Evolutionary conservation across 805 yeast species (phyloP).

Genomic region (Saturnispora hagleri): DNA sequence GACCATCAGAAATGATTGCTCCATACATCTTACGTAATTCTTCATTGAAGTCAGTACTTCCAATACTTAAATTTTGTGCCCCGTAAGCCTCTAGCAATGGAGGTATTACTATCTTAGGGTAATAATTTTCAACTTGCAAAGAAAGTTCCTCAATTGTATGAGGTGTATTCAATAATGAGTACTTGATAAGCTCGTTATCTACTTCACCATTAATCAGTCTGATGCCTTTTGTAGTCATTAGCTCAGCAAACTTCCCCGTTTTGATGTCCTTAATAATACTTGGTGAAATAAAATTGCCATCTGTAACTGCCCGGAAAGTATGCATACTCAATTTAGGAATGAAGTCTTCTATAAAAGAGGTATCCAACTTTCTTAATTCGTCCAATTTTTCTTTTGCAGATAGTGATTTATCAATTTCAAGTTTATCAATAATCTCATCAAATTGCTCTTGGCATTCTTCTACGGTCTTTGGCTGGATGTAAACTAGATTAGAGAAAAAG

Average conservation of each 20-base stretch:
- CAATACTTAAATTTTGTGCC: slow-evolving; percentile 12
- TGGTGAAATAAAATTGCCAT: slow-evolving; percentile 29
- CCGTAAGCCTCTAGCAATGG: slow-evolving; percentile 14
- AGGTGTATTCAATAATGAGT: slow-evolving; percentile 12
- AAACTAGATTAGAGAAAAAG: slow-evolving; percentile 30
- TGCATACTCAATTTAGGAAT: slow-evolving; percentile 14
- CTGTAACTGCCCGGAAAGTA: slow-evolving; percentile 33
- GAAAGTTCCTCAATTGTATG: slow-evolving; percentile 25
- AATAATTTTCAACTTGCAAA: slow-evolving; percentile 29
- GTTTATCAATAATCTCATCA: slow-evolving; percentile 26
- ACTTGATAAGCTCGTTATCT: slow-evolving; percentile 10
- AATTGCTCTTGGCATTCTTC: slow-evolving; percentile 30
- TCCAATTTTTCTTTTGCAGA: slow-evolving; percentile 10
- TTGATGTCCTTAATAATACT: slow-evolving; percentile 26
- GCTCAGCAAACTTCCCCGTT: slow-evolving; percentile 17
- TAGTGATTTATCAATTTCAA: slow-evolving; percentile 14
- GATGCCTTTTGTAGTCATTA: slow-evolving; percentile 4
- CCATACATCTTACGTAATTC: slow-evolving; percentile 24
- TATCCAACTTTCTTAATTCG: slow-evolving; percentile 8
- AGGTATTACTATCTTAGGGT: slow-evolving; percentile 26
- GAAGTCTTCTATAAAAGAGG: slow-evolving; percentile 17
- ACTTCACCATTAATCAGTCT: slow-evolving; percentile 12
- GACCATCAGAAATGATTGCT: slow-evolving; percentile 31
- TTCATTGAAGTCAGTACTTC: slow-evolving; percentile 10
- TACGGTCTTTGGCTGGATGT: slow-evolving; percentile 31